phyloP scores from a whole-genome alignment of 1,284 basidiomycete genomes.

The Entoloma clypeatum region DNA sequence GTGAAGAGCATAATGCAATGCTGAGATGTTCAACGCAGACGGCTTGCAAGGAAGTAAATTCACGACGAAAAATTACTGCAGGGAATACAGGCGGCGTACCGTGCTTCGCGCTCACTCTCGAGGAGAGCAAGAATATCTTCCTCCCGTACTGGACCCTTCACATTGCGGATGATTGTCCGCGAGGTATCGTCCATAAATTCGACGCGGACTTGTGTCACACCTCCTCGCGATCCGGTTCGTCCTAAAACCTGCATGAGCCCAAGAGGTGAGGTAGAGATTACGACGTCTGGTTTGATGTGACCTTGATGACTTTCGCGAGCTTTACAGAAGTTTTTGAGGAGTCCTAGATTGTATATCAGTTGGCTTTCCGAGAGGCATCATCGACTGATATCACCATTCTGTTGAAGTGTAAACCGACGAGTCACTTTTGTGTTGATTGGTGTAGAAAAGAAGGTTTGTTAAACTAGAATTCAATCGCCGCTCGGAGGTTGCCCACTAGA shows the following conservation, averaged over 20 bases:
- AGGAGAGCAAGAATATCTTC: conserved; percentile 97
- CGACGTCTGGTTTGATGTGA: conserved; percentile 28
- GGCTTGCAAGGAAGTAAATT: conserved; percentile 25
- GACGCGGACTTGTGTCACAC: conserved; percentile 99
- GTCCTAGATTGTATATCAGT: conserved; percentile 43
- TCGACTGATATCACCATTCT: conserved; percentile 14
- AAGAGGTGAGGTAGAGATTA: conserved; percentile 1
- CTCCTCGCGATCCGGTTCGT: conserved; percentile 98
- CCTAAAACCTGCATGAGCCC: conserved; percentile 77
- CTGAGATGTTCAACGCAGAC: conserved; percentile 35
- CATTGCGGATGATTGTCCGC: conserved; percentile 98
- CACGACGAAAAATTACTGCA: conserved; percentile 12
- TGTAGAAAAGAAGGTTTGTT: conserved; percentile 20
- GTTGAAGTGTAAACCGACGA: conserved; percentile 7
- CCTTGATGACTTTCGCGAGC: conserved; percentile 95
- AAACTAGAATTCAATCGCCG: conserved; percentile 13
- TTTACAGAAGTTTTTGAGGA: conserved; percentile 91
- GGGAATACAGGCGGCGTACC: conserved; percentile 45
- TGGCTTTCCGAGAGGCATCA: not conserved
- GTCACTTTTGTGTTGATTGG: conserved; percentile 18
- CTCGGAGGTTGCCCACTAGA: conserved; percentile 8
- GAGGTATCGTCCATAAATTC: conserved; percentile 99
- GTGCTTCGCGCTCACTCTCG: conserved; percentile 99
- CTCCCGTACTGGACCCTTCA: conserved; percentile 96
- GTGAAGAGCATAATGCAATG: not conserved